A percentile compares a stretch with the other conserved stretches of the same genome.
Evolutionary conservation across 1,139 yeast species (phyloP).

Genomic region (Yamadazyma sp.): DNA sequence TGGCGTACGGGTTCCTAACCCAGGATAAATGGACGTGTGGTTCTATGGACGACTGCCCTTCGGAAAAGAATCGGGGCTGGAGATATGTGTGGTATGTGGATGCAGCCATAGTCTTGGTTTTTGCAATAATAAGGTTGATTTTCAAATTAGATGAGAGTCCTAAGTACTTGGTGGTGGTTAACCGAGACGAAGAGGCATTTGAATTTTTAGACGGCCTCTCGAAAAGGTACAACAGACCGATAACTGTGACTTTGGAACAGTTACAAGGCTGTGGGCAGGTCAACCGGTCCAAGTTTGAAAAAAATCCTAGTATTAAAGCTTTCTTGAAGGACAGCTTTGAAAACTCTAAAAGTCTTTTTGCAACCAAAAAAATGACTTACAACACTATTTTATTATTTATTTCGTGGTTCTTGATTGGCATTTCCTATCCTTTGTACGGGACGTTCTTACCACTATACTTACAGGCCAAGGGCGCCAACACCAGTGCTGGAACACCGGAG

Average conservation of each 20-base stretch:
- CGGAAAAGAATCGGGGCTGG: conserved; percentile 34
- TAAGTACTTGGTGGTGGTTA: conserved; percentile 32
- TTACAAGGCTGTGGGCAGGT: conserved; percentile 27
- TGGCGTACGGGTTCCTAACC: conserved; percentile 33
- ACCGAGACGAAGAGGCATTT: conserved; percentile 35
- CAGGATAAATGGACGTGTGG: conserved; percentile 26
- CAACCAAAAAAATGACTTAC: conserved; percentile 34
- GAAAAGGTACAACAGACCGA: conserved; percentile 25
- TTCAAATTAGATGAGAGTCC: conserved; percentile 34
- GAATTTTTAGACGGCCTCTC: conserved; percentile 27
- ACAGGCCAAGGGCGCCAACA: conserved; percentile 45
- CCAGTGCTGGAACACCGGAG: conserved; percentile 30
- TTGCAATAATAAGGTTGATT: conserved; percentile 29
- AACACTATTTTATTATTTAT: conserved; percentile 41
- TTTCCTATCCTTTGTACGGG: conserved; percentile 53
- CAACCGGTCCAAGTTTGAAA: conserved; percentile 18
- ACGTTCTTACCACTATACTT: conserved; percentile 52
- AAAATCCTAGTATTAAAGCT: conserved; percentile 18
- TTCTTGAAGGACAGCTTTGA: conserved; percentile 15
- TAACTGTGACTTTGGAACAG: conserved; percentile 29
- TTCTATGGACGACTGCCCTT: conserved; percentile 29
- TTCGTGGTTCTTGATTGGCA: conserved; percentile 53
- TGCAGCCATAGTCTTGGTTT: conserved; percentile 29
- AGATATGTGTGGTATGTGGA: conserved; percentile 35
- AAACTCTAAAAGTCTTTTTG: conserved; percentile 37